A percentile compares a stretch with the other conserved stretches of the same genome.
These are phyloP conservation scores for Paspalum notatum DNA, from an alignment of 176 grass and related monocot species.

Conservation along the genomic window DNA sequence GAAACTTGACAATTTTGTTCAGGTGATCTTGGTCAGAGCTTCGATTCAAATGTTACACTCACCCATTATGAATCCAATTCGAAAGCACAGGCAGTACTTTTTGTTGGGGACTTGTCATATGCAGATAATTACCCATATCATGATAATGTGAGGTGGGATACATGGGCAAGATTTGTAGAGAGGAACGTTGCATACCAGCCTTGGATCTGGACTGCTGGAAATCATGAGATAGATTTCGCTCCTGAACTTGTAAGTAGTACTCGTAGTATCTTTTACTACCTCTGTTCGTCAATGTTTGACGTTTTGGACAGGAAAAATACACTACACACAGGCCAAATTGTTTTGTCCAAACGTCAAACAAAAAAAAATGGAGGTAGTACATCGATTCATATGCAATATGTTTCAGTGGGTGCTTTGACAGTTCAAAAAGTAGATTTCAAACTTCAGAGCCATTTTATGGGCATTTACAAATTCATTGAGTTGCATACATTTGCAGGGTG, in stretches of 20 bases:
- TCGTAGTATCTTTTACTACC: too few species aligned
- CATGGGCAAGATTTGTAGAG: constrained; percentile 89
- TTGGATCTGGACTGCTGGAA: constrained; percentile 97
- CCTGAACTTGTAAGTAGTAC: constrained; percentile 68
- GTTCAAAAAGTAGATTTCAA: neutral
- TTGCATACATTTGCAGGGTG: constrained; percentile 63
- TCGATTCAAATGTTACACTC: constrained; percentile 79
- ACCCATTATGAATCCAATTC: constrained; percentile 80
- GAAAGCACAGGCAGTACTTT: constrained; percentile 71
- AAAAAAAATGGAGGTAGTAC: too few species aligned
- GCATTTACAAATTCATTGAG: constrained; percentile 3
- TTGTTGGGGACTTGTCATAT: constrained; percentile 79
- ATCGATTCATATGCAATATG: constrained; percentile 9
- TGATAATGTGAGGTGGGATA: constrained; percentile 95
- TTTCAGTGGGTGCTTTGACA: neutral
- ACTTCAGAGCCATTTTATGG: neutral
- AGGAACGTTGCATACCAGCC: constrained; percentile 87
- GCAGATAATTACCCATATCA: constrained; percentile 83
- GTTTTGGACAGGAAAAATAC: too few species aligned
- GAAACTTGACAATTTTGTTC: constrained; percentile 36
- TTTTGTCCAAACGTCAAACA: too few species aligned
- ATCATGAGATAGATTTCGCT: constrained; percentile 89
- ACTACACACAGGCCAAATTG: too few species aligned
- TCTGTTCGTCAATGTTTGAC: too few species aligned
- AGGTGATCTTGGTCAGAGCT: constrained; percentile 96